These are phyloP conservation scores for Pharus latifolius DNA, from an alignment of 176 grass and related monocot species.

Conservation along the genomic window DNA sequence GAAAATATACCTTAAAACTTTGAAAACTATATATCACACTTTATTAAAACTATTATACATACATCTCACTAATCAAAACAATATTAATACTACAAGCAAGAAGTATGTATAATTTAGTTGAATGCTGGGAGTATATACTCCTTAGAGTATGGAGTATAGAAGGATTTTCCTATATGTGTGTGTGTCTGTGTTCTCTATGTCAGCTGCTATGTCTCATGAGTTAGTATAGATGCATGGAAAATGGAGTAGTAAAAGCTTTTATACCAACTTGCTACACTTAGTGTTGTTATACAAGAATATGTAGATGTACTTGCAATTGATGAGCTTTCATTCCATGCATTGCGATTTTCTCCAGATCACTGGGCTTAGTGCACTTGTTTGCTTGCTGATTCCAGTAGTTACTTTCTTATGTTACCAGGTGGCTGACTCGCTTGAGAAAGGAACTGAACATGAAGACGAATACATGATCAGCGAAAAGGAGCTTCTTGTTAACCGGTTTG, in stretches of 20 bases:
- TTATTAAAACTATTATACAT: no score
- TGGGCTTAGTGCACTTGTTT: background rate
- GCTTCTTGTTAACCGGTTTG: conserved; percentile 93
- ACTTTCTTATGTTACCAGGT: conserved; percentile 40
- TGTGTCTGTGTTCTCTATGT: no score
- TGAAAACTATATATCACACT: no score
- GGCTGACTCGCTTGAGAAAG: conserved; percentile 97
- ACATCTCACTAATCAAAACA: no score
- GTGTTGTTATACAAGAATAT: background rate
- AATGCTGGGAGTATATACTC: no score
- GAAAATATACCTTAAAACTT: no score
- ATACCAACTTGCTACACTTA: background rate
- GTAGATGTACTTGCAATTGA: background rate
- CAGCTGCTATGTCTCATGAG: background rate
- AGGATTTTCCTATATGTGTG: no score
- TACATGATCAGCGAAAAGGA: conserved; percentile 99
- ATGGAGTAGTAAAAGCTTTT: background rate
- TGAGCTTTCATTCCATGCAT: background rate
- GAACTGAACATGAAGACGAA: conserved; percentile 98
- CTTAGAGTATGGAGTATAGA: no score
- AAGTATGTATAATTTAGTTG: no score
- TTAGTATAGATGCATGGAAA: no score
- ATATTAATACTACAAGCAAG: no score
- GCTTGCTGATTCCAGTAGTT: conserved; percentile 5
- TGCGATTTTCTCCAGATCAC: background rate